These are phyloP conservation scores for Botrytis galanthina DNA, from an alignment of 2,329 filamentous ascomycete genomes.

Conservation along the genomic window DNA sequence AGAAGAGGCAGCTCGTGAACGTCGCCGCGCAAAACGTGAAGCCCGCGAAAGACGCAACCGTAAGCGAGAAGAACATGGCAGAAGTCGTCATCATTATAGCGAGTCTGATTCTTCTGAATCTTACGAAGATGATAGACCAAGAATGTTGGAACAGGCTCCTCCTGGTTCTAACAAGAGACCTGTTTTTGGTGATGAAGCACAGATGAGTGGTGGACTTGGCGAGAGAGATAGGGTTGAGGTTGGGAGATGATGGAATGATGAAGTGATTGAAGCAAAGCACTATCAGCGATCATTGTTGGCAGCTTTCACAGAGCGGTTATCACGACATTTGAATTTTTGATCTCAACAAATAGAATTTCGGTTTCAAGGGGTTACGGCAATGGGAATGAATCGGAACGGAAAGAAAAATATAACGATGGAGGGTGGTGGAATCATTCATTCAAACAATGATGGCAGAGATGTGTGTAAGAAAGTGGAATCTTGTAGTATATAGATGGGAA, in stretches of 20 bases:
- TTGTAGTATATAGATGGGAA: conserved; percentile 8
- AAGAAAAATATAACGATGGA: not conserved
- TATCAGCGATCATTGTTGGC: not conserved
- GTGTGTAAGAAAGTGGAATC: not conserved
- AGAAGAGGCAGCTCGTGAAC: conserved; percentile 35
- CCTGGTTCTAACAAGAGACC: conserved; percentile 28
- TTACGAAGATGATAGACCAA: conserved; percentile 28
- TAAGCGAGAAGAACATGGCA: conserved; percentile 23
- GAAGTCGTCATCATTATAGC: conserved; percentile 25
- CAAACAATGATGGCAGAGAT: not conserved
- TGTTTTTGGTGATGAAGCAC: conserved; percentile 28
- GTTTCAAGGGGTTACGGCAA: not conserved
- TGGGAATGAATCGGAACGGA: not conserved
- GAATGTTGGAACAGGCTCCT: conserved; percentile 34
- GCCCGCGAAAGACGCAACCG: conserved; percentile 38
- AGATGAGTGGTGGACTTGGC: conserved; percentile 36
- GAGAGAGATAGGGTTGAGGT: conserved; percentile 1
- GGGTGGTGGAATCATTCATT: not conserved
- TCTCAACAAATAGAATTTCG: not conserved
- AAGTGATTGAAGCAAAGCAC: not conserved
- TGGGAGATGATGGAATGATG: conserved; percentile 1
- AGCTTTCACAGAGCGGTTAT: not conserved
- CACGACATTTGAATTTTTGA: not conserved
- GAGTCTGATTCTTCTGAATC: conserved; percentile 29
- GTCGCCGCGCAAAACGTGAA: conserved; percentile 35